Evolutionary conservation across 495 filamentous ascomycete genomes (phyloP), one percentile per base, ranked within the genome.

Genomic region (Poronia punctata): DNA sequence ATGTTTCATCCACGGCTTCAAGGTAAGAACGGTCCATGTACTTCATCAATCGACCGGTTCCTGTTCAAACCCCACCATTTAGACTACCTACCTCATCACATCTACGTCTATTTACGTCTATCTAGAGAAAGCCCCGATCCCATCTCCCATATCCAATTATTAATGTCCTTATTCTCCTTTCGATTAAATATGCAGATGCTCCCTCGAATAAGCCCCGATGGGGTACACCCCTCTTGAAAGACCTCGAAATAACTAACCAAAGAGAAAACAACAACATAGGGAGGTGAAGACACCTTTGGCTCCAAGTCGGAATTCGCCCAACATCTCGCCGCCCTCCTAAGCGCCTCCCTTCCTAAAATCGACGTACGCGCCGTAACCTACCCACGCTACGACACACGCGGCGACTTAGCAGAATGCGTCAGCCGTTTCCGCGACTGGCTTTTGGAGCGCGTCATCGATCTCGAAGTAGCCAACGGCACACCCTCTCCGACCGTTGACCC

Each of bases 1-100:
- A 36, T 86, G 84, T 56, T 97, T 95, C 64, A 88, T 97, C 35
- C 92, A 98, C 61, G 92, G 92, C 37, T 98, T 98, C 76, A 95
- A 97, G 79, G 88, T 90, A 62, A 35, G 64, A 46, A 27, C 17
- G 12, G 16, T 17, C 22, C 35, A n/a, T n/a, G n/a, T n/a, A 18
- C 32, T 35, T 7, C 7, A 10, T 10, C 3, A 7, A 15, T 27
- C 33, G 12, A 26, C 23, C 20, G 12, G 12, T 30, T 18, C 32
- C 12, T 17, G 25, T 18, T 12, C 25, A n/a, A 18, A 12, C 12
- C 16, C 16, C 23, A 16, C 28, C 22, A 5, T 20, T 8, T 7
- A n/a, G 15, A 6, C 16, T 5, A 32, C 12, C 26, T 19, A 2
- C 26, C 10, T 14, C 2, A 24, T 14, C 12, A 8, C 35, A 23